Conservation (phyloP, 805 yeast genomes). For the Debaryomyces tyrocola region DNA sequence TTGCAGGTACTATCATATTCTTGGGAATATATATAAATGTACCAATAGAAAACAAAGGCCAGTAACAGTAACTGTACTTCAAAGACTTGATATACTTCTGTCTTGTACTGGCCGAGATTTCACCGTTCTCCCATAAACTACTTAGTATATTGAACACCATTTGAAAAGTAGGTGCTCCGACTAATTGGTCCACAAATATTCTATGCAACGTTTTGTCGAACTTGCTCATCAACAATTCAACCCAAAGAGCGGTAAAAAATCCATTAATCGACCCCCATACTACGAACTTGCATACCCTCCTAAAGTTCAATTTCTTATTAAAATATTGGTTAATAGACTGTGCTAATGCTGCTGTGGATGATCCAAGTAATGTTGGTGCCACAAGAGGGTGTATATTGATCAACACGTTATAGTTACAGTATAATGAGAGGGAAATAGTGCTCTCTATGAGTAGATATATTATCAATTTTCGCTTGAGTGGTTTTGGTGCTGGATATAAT, state of each 20-base stretch:
- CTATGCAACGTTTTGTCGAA: slow-evolving; percentile 37
- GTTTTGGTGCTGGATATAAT: slow-evolving; percentile 12
- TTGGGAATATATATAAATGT: slow-evolving; percentile 51
- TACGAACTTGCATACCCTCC: slow-evolving; percentile 45
- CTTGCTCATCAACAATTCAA: slow-evolving; percentile 41
- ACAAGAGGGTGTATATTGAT: slow-evolving; percentile 22
- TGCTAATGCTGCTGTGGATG: slow-evolving; percentile 42
- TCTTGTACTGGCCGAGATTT: slow-evolving; percentile 30
- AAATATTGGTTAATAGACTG: slow-evolving; percentile 39
- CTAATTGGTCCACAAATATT: slow-evolving; percentile 51
- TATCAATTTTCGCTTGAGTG: slow-evolving; percentile 15
- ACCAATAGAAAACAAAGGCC: slow-evolving; percentile 58
- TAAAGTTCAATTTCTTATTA: slow-evolving; percentile 30
- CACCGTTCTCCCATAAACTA: slow-evolving; percentile 57
- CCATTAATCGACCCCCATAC: slow-evolving; percentile 67
- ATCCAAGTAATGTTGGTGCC: slow-evolving; percentile 40
- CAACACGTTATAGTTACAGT: slow-evolving; percentile 28
- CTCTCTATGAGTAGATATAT: slow-evolving; percentile 26
- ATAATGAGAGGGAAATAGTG: slow-evolving; percentile 23
- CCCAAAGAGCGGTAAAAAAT: slow-evolving; percentile 53
- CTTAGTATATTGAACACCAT: slow-evolving; percentile 47
- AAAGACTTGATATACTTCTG: slow-evolving; percentile 47
- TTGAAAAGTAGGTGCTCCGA: slow-evolving; percentile 59
- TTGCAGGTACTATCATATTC: slow-evolving; percentile 55
- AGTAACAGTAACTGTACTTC: slow-evolving; percentile 52